These are phyloP conservation scores for Mariannaea sp. DNA, from an alignment of 2,329 filamentous ascomycete species.

Conservation along the genomic window DNA sequence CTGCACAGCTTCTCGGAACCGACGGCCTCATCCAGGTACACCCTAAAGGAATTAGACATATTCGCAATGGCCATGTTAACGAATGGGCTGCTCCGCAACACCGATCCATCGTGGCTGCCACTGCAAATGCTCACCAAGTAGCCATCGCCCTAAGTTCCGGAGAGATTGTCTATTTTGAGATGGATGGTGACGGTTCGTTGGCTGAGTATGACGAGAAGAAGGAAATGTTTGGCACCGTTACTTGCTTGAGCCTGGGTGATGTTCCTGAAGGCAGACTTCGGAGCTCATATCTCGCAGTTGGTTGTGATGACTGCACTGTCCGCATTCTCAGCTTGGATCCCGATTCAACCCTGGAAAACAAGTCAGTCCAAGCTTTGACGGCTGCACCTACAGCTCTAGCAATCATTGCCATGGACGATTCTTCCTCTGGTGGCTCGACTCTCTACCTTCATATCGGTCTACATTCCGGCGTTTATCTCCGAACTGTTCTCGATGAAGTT, in stretches of 20 bases:
- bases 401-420: constrained; percentile 96
- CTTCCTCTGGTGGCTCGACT: constrained; percentile 83
- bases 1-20: constrained; percentile 91
- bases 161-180: constrained; percentile 97
- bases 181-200: constrained; percentile 87
- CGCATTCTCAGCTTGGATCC: constrained; percentile 89
- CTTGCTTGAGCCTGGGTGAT: constrained; percentile 89
- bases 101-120: constrained; percentile 90
- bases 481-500: constrained; percentile 92
- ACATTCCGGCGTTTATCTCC: constrained; percentile 92
- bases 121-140: constrained; percentile 91
- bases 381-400: constrained; percentile 86
- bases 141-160: constrained; percentile 93
- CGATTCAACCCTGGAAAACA: constrained; percentile 87
- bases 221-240: constrained; percentile 94
- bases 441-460: constrained; percentile 96
- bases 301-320: constrained; percentile 95
- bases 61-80: constrained; percentile 77
- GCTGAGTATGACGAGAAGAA: constrained; percentile 95
- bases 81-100: constrained; percentile 95
- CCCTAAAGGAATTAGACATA: constrained; percentile 93
- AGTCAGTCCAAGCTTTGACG: constrained; percentile 91
- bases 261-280: constrained; percentile 88
- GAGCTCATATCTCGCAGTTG: constrained; percentile 92
- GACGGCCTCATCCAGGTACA: constrained; percentile 93